phyloP scores from a whole-genome alignment of 805 yeast genomes.

The Saccharomycopsis sp. region DNA sequence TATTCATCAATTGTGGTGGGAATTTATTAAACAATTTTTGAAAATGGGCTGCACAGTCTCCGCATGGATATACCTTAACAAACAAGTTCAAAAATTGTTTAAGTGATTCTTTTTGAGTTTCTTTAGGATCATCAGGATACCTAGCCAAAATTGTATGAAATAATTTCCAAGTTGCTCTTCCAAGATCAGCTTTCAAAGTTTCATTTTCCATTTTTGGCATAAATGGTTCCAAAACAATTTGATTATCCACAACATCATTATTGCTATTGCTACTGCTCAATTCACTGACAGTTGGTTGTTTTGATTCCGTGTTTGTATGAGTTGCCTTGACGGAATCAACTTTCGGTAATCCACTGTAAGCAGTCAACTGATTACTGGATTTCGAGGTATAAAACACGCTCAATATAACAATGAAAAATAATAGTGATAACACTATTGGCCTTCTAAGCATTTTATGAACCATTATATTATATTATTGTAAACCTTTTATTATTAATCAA shows the following conservation, averaged over 20 bases:
- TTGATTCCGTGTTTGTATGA: background rate
- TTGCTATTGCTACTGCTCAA: background rate
- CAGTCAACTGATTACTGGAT: slow-evolving; percentile 15
- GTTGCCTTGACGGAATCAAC: too few species aligned
- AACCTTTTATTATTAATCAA: too few species aligned
- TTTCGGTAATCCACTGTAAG: background rate
- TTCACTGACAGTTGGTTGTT: background rate
- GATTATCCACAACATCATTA: background rate
- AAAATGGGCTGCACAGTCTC: slow-evolving; percentile 94
- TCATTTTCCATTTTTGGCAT: slow-evolving; percentile 95
- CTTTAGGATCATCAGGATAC: slow-evolving; percentile 77
- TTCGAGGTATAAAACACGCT: slow-evolving; percentile 18
- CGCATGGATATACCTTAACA: slow-evolving; percentile 93
- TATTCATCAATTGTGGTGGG: slow-evolving; percentile 78
- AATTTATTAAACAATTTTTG: slow-evolving; percentile 54
- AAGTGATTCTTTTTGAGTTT: slow-evolving; percentile 56
- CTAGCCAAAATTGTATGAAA: slow-evolving; percentile 90
- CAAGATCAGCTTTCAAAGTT: slow-evolving; percentile 62
- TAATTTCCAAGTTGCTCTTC: slow-evolving; percentile 84
- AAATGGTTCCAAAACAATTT: slow-evolving; percentile 37
- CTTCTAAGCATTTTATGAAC: slow-evolving; percentile 5
- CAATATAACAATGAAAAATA: slow-evolving; percentile 10
- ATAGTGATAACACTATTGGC: slow-evolving; percentile 10
- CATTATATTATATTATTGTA: slow-evolving; percentile 1
- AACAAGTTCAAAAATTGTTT: slow-evolving; percentile 60